A percentile compares a stretch with the other conserved stretches of the same genome.
phyloP scores from a whole-genome alignment of 495 filamentous ascomycete genomes.

The Lasiosphaeria hispida region DNA sequence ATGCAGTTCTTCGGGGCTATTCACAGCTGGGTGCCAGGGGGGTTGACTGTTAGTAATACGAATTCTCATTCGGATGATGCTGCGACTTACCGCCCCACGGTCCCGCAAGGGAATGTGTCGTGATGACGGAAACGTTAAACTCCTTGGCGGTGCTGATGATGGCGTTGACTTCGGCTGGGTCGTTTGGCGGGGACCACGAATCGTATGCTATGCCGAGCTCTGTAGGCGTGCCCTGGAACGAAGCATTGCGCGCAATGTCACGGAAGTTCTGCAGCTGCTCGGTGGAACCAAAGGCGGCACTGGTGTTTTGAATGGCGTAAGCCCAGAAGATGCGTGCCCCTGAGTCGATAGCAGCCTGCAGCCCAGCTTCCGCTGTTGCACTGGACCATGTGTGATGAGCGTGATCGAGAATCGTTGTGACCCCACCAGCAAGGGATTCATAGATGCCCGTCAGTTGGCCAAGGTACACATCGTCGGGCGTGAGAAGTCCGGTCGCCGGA shows the following conservation, averaged over 20 bases:
- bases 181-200: conserved; percentile 20
- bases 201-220: conserved; percentile 42
- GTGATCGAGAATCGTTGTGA: conserved; percentile 36
- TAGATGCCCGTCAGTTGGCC: conserved; percentile 41
- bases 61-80: too few species aligned
- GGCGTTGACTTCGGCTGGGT: conserved; percentile 24
- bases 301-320: conserved; percentile 26
- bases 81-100: conserved; percentile 33
- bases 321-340: conserved; percentile 45
- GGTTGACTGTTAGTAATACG: too few species aligned
- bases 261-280: conserved; percentile 34
- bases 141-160: conserved; percentile 25
- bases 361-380: conserved; percentile 31
- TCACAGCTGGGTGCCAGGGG: conserved; percentile 18
- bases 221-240: conserved; percentile 18
- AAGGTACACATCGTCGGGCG: conserved; percentile 37
- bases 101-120: conserved; percentile 33
- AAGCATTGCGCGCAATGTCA: conserved; percentile 19
- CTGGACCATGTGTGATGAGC: conserved; percentile 32
- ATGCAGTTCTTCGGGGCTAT: conserved; percentile 34
- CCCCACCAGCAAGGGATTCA: conserved; percentile 39
- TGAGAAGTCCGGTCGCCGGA: conserved; percentile 16
- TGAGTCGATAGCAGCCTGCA: conserved; percentile 38
- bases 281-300: conserved; percentile 16
- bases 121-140: conserved; percentile 33